Evolutionary conservation across 2,329 filamentous ascomycete species (phyloP).

Genomic region (Colletotrichum sp.): DNA sequence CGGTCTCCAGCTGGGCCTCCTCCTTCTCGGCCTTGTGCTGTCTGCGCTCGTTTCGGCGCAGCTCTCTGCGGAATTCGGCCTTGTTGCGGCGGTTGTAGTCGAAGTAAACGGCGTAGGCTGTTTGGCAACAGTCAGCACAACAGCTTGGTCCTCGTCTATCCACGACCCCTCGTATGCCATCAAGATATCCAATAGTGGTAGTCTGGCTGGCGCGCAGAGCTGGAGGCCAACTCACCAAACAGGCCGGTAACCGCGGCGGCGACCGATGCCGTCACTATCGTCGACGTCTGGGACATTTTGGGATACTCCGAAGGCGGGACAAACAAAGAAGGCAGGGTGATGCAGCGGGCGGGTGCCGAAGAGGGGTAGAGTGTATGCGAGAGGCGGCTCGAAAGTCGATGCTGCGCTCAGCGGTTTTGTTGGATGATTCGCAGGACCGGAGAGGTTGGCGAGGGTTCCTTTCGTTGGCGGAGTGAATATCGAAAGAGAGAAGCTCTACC

Average conservation of each 20-base stretch:
- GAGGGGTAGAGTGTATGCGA: background rate
- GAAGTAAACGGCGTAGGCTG: constrained; percentile 72
- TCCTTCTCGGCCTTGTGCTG: constrained; percentile 76
- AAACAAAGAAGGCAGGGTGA: background rate
- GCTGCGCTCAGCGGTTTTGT: background rate
- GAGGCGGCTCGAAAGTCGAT: background rate
- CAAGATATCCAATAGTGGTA: background rate
- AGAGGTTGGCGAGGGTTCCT: background rate
- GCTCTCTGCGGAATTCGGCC: constrained; percentile 68
- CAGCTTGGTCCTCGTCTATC: background rate
- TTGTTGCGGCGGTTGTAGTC: constrained; percentile 70
- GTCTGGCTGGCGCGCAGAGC: background rate
- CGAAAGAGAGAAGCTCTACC: constrained; percentile 19
- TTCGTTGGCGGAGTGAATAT: constrained; percentile 14
- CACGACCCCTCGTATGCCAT: background rate
- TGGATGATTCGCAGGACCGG: background rate
- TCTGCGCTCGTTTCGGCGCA: constrained; percentile 78
- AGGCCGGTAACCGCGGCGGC: constrained; percentile 65
- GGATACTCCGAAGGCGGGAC: constrained; percentile 18
- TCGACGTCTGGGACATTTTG: constrained; percentile 41
- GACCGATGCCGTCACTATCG: constrained; percentile 65
- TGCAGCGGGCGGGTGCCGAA: background rate
- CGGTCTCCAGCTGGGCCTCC: constrained; percentile 68
- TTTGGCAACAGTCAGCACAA: constrained; percentile 18
- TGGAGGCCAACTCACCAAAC: constrained; percentile 53